Percentiles rank a stretch among this genome's conserved stretches.
These are phyloP conservation scores for Ceratocystis papillata DNA, from an alignment of 2,329 filamentous ascomycete genomes.

Conservation along the genomic window DNA sequence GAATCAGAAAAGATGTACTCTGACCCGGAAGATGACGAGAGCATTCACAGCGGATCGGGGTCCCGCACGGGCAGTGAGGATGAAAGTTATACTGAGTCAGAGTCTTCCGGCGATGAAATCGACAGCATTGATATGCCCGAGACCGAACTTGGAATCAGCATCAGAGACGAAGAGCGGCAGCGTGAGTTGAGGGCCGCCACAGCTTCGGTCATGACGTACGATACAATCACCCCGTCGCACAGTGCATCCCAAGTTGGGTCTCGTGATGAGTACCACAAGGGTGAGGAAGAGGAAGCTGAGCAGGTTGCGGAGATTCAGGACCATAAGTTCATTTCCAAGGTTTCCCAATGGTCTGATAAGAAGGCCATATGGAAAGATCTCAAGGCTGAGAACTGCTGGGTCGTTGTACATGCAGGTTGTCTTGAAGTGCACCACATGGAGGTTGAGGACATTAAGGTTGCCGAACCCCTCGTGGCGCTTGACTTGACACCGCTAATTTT, in stretches of 20 bases:
- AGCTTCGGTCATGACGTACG: constrained; percentile 40
- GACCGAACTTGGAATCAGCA: constrained; percentile 48
- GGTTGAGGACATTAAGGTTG: constrained; percentile 31
- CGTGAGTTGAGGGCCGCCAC: constrained; percentile 25
- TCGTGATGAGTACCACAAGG: constrained; percentile 26
- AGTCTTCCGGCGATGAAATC: constrained; percentile 45
- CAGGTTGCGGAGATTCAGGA: constrained; percentile 31
- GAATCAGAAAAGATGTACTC: constrained; percentile 44
- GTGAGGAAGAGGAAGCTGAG: constrained; percentile 10
- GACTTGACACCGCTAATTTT: constrained; percentile 87
- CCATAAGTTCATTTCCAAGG: constrained; percentile 41
- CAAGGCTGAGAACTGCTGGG: constrained; percentile 40
- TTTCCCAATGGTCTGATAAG: constrained; percentile 53
- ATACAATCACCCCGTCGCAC: constrained; percentile 65
- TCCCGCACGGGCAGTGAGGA: constrained; percentile 29
- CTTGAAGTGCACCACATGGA: constrained; percentile 45
- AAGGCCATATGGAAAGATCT: constrained; percentile 51
- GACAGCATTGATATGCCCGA: constrained; percentile 51
- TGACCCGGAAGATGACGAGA: constrained; percentile 39
- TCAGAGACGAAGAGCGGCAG: constrained; percentile 34
- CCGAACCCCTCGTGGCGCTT: constrained; percentile 52
- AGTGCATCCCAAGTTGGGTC: constrained; percentile 64
- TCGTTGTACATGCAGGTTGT: constrained; percentile 47
- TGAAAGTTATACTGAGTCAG: constrained; percentile 24
- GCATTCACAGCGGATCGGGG: constrained; percentile 15